Evolutionary conservation across 2,329 filamentous ascomycete species (phyloP).

Genomic region (Coccinonectria pachysandricola): DNA sequence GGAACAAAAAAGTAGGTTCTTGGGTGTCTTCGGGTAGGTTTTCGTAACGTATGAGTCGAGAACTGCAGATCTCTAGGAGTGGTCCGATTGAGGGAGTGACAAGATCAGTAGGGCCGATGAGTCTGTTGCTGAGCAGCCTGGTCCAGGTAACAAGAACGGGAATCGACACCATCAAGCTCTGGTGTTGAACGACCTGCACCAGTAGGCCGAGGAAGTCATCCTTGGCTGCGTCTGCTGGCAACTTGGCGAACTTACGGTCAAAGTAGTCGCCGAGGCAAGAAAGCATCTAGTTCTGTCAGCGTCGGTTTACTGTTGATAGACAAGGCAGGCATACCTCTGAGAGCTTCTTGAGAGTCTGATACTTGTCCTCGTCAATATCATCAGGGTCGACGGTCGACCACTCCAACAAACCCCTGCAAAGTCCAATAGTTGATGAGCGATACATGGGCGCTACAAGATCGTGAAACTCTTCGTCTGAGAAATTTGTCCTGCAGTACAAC

Average conservation of each 20-base stretch:
- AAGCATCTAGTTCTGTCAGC: too few relatives aligned
- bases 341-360: slow-evolving; percentile 85
- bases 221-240: slow-evolving; percentile 56
- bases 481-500: slow-evolving; percentile 64
- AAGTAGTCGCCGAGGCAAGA: slow-evolving; percentile 78
- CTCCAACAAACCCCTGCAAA: slow-evolving; percentile 65
- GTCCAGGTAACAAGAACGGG: slow-evolving; percentile 87
- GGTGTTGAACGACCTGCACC: slow-evolving; percentile 67
- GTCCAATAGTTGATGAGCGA: slow-evolving; percentile 55
- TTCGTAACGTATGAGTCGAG: slow-evolving; percentile 80
- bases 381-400: slow-evolving; percentile 72
- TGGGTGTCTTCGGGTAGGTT: slow-evolving; percentile 71
- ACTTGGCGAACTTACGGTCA: slow-evolving; percentile 60
- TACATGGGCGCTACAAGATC: slow-evolving; percentile 74
- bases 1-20: slow-evolving; percentile 68
- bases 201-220: slow-evolving; percentile 71
- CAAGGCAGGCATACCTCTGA: slow-evolving; percentile 56
- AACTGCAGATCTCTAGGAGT: slow-evolving; percentile 72
- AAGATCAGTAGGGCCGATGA: slow-evolving; percentile 55
- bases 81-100: slow-evolving; percentile 57
- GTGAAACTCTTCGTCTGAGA: slow-evolving; percentile 68
- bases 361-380: slow-evolving; percentile 84
- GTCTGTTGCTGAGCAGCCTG: slow-evolving; percentile 61
- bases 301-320: background rate
- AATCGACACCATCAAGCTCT: slow-evolving; percentile 87